phyloP scores from a whole-genome alignment of 1,139 yeast species.

The Lizanozyma gosingica region DNA sequence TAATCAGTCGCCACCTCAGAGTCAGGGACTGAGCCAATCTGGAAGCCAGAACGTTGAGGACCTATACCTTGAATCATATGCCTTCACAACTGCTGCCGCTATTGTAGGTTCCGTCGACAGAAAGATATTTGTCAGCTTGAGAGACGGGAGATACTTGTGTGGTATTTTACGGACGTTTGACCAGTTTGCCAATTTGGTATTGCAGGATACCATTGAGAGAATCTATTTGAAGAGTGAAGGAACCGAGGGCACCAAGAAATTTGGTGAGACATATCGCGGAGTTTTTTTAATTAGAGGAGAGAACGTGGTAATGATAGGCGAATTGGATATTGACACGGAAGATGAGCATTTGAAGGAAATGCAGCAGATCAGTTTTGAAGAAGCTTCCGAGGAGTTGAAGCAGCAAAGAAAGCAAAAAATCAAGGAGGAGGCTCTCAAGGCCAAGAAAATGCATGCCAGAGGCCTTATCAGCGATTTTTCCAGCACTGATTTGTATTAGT shows the following conservation, averaged over 20 bases:
- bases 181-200: conserved; percentile 86
- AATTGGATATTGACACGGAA: conserved; percentile 82
- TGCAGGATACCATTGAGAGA: conserved; percentile 87
- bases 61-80: conserved; percentile 58
- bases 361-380: conserved; percentile 50
- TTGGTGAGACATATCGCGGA: conserved; percentile 71
- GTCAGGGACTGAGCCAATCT: neutral
- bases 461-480: conserved; percentile 54
- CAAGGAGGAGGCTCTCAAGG: conserved; percentile 36
- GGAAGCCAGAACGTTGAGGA: conserved; percentile 34
- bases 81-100: conserved; percentile 96
- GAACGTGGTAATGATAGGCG: conserved; percentile 93
- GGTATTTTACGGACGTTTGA: conserved; percentile 94
- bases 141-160: conserved; percentile 84
- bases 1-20: neutral
- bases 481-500: conserved; percentile 43
- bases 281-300: conserved; percentile 93
- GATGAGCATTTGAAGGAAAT: conserved; percentile 56
- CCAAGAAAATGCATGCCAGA: conserved; percentile 39
- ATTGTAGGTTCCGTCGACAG: conserved; percentile 91
- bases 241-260: conserved; percentile 33
- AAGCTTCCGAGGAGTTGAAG: conserved; percentile 44
- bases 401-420: conserved; percentile 28
- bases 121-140: conserved; percentile 71
- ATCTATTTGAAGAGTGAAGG: conserved; percentile 44